Base-by-base conservation (phyloP, 2,329 filamentous ascomycete genomes). In the Penicillium sp. region DNA sequence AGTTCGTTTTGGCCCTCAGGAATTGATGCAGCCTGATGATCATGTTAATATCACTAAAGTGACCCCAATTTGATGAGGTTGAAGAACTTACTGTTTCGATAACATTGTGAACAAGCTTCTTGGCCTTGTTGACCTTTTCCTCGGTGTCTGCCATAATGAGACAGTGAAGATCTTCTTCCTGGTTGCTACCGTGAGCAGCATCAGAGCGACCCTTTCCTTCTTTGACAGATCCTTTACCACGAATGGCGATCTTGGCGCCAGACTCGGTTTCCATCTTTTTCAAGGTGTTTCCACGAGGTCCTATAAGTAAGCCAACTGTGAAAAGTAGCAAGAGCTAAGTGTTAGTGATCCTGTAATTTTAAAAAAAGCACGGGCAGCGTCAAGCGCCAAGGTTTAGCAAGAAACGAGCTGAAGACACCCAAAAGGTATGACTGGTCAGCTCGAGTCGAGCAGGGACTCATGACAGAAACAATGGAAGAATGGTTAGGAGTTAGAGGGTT, bases 231-330 rank as follows among this genome's bases (percentile, higher is more conserved):
- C 94, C 94, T 79, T 99, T 99, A 81, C 94, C 94, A 78, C 94
- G 93, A 73, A 99, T 99, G 66, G 94, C 94, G 80, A 99, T 99
- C 78, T 99, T 99, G 74, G 94, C 94, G 61, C 88, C 88, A 53
- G 94, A 99, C 78, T 99, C 92, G 70, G 88, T 85, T 76, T 99
- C 94, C 94, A 99, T 99, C 77, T 97, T 99, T 82, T 99, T 99
- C 73, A 99, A 80, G 66, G 94, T 99, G 76, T 99, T 99, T 79
- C 94, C 94, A 93, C 94, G 94, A 78, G 94, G 94, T 78, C 94
- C 94, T 86, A 99, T 99, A 78, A 99, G 91, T 84, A 99, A 87
- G 79, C 94, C 94, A 86, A 99, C 94, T 99, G 96, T 86, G 88
- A 84, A 81, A 81, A 81, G 79, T 67, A 72, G 67, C 67, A 86